A percentile compares a stretch with the other conserved stretches of the same genome.
phyloP scores from a whole-genome alignment of 139 green algal species.

The Coelastrella sp. region DNA sequence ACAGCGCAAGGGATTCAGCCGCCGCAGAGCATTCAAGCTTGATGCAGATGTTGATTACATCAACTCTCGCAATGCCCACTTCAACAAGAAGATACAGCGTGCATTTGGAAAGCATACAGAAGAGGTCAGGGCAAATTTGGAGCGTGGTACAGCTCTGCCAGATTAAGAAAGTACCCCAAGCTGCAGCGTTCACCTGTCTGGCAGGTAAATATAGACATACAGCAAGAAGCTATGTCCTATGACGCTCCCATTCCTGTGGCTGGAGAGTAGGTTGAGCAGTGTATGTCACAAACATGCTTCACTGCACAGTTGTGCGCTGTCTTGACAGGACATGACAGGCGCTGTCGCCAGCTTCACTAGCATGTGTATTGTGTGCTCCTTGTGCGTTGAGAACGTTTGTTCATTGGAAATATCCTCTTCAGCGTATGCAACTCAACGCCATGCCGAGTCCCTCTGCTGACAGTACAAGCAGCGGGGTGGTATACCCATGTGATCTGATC shows the following conservation, averaged over 20 bases:
- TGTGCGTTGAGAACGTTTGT: background rate
- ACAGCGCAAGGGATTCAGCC: slow-evolving; percentile 72
- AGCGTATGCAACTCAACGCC: no score
- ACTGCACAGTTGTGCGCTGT: no score
- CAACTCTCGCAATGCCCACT: slow-evolving; percentile 96
- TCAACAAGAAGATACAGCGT: slow-evolving; percentile 98
- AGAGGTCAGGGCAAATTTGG: slow-evolving; percentile 98
- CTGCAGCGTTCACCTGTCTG: no score
- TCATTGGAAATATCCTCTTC: no score
- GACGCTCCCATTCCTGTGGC: no score
- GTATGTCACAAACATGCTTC: no score
- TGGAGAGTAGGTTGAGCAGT: no score
- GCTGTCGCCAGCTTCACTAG: background rate
- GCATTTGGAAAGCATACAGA: slow-evolving; percentile 79
- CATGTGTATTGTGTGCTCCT: background rate
- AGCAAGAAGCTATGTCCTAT: background rate
- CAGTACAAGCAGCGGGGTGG: slow-evolving; percentile 39
- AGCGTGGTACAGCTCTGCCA: slow-evolving; percentile 96
- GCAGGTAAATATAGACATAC: background rate
- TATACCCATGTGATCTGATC: slow-evolving; percentile 11
- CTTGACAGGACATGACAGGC: no score
- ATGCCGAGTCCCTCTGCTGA: slow-evolving; percentile 45
- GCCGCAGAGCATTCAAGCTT: slow-evolving; percentile 76
- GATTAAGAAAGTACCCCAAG: slow-evolving; percentile 63
- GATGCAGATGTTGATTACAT: slow-evolving; percentile 95